These are phyloP conservation scores for Suillus plorans DNA, from an alignment of 768 basidiomycete species.

Conservation along the genomic window DNA sequence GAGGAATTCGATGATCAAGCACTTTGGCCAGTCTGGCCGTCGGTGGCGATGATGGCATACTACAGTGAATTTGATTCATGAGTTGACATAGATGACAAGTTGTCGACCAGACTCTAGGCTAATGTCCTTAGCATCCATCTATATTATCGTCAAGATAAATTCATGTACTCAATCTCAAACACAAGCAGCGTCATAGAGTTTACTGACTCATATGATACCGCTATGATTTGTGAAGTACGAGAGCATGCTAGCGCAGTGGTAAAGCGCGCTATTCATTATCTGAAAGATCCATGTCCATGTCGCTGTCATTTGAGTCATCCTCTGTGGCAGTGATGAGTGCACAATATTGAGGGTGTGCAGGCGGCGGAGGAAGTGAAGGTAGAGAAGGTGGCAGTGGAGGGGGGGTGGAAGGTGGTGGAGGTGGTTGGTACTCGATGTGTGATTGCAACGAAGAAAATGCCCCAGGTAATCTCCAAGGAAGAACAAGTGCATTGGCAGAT, in stretches of 20 bases:
- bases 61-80: not conserved
- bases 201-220: not conserved
- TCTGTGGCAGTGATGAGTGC: not conserved
- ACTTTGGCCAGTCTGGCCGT: conserved; percentile 33
- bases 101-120: not conserved
- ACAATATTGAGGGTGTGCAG: not conserved
- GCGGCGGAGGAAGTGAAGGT: conserved; percentile 19
- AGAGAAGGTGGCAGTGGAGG: conserved; percentile 31
- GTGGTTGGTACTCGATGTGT: conserved; percentile 16
- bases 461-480: conserved; percentile 26
- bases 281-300: conserved; percentile 30
- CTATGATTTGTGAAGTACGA: not conserved
- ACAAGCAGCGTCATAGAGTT: not conserved
- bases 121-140: not conserved
- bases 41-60: conserved; percentile 29
- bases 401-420: conserved; percentile 35
- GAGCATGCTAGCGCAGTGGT: not conserved
- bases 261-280: conserved; percentile 19
- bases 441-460: conserved; percentile 21
- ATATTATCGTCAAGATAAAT: not conserved
- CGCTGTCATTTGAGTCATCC: not conserved
- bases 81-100: not conserved
- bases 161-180: not conserved
- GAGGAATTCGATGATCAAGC: conserved; percentile 29
- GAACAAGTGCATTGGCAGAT: conserved; percentile 1